Evolutionary conservation across 768 basidiomycete species (phyloP), one percentile per base, ranked within the genome.

Genomic region (Imleria badia): DNA sequence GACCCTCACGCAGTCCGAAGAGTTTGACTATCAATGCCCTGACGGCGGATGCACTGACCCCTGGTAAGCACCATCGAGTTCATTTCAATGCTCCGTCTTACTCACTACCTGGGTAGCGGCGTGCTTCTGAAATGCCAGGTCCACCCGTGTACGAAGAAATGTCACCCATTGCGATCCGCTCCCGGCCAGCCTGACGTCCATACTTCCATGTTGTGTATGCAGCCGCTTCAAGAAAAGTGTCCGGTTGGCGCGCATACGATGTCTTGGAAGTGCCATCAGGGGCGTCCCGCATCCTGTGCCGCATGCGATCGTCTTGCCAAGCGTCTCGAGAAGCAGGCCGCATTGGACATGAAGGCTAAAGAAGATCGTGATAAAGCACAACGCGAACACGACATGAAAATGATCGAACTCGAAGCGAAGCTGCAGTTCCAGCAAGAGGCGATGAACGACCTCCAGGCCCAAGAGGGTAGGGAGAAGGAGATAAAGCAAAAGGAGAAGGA

Each of bases 21-120:
- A 86, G 3, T 89, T 89, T 49, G 81, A 85, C 9, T 55, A 56
- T 19, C 61, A 72, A 22, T 76, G 75, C 55, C 87, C 86, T 0
- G 85, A 87, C 39, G 87, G 87, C 5, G 87, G 87, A 3, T 89
- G 87, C 52, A 69, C 60, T 2, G 74, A 78, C 52, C 75, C 78
- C 38, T 89, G 87, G 87, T 86, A 67, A 45, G 75, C 63, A 14
- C n/a, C 26, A 0, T 40, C 46, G 22, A 31, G 10, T 34, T 33
- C 22, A 15, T 23, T 36, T 19, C 5, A 1, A 12, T 1, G 6
- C 15, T 7, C 19, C n/a, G 6, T 29, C 22, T 48, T 35, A 6
- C 51, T 61, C 17, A 54, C 19, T 5, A 10, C 9, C 1, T 42
- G 23, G 12, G 10, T 17, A 67, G 65, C 7, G 62, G 58, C 5